Conservation (phyloP, 139 green algal species). For the Closterium sp. region DNA sequence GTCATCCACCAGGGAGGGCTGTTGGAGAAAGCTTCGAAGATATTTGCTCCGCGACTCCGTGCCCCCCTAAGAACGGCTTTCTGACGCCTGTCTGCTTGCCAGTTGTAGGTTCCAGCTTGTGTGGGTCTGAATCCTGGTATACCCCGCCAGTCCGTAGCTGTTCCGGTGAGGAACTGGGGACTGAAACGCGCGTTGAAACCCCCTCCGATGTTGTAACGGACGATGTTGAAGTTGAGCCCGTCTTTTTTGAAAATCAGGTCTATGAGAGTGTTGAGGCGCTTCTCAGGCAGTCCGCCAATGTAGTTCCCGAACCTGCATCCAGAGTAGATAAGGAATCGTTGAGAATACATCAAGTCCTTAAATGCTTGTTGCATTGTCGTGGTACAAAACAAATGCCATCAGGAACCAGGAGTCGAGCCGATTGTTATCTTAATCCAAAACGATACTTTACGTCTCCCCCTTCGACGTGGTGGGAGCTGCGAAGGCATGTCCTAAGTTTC, state of each 20-base stretch:
- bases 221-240: constrained; percentile 50
- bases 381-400: too few relatives aligned
- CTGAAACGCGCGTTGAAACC: neutral
- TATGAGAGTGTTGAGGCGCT: constrained; percentile 3
- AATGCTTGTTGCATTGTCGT: too few relatives aligned
- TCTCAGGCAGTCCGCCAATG: neutral
- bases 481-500: too few relatives aligned
- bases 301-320: neutral
- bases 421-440: too few relatives aligned
- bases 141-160: neutral
- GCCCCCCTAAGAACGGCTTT: constrained; percentile 34
- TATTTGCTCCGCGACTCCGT: constrained; percentile 11
- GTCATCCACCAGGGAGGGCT: constrained; percentile 55
- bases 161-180: neutral
- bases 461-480: too few relatives aligned
- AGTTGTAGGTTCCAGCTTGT: constrained; percentile 31
- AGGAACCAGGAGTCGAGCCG: too few relatives aligned
- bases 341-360: too few relatives aligned
- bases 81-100: constrained; percentile 30
- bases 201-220: constrained; percentile 47
- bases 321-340: neutral
- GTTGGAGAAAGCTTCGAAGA: constrained; percentile 55
- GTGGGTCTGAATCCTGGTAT: constrained; percentile 12
- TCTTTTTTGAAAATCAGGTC: constrained; percentile 51
- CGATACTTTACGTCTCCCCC: too few relatives aligned